A percentile compares a stretch with the other conserved stretches of the same genome.
Conservation (phyloP, 768 basidiomycete species). For the Auriscalpium microsporum region DNA sequence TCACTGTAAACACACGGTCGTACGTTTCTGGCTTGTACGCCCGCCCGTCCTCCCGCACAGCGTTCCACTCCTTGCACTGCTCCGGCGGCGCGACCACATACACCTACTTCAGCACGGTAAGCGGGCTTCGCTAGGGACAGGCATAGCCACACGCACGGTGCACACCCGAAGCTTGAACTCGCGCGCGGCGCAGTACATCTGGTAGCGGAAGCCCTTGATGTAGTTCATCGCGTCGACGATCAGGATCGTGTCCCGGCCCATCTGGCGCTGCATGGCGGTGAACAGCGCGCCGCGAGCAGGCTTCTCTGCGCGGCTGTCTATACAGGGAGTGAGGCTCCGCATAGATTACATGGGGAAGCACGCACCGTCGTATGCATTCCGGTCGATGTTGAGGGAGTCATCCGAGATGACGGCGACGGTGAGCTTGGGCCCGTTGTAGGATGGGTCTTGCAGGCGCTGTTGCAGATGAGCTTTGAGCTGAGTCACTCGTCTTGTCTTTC, state of each 20-base stretch:
- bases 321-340: not conserved
- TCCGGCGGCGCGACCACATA: slow-evolving; percentile 71
- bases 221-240: slow-evolving; percentile 92
- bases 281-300: slow-evolving; percentile 79
- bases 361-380: slow-evolving; percentile 69
- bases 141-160: slow-evolving; percentile 51
- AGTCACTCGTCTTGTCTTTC: slow-evolving; percentile 68
- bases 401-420: slow-evolving; percentile 59
- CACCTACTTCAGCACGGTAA: slow-evolving; percentile 38
- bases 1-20: not conserved
- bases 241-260: slow-evolving; percentile 67
- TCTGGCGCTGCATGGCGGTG: slow-evolving; percentile 68
- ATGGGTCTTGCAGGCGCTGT: slow-evolving; percentile 35
- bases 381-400: slow-evolving; percentile 53
- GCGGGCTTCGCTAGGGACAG: not conserved
- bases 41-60: slow-evolving; percentile 33
- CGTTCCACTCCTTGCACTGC: slow-evolving; percentile 73
- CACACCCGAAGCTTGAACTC: slow-evolving; percentile 80
- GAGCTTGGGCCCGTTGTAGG: slow-evolving; percentile 44
- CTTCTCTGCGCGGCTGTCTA: slow-evolving; percentile 81
- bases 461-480: slow-evolving; percentile 58
- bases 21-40: slow-evolving; percentile 71
- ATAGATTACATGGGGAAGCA: not conserved
- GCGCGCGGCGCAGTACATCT: slow-evolving; percentile 92
- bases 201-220: slow-evolving; percentile 98